Base-by-base conservation (phyloP, 2,329 filamentous ascomycete genomes). In the Clathrospora elynae region DNA sequence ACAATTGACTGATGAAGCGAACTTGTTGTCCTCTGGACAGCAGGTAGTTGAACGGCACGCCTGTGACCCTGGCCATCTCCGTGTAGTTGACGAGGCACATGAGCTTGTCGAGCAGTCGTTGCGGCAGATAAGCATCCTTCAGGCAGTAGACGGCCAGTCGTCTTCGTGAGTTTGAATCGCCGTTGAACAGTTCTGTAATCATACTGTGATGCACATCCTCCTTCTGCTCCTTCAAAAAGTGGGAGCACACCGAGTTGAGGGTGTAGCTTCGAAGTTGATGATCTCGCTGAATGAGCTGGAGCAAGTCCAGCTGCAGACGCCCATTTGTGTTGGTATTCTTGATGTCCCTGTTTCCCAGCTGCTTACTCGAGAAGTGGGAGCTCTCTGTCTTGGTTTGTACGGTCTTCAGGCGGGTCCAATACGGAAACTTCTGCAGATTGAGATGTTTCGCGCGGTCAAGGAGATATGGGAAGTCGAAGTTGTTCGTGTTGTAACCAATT, bases 81-180 rank as follows among this genome's bases (percentile, higher is more conserved):
- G 93, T 97, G 64, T 97, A 97, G 68, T 99, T 99, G 72, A 96
- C 88, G n/a, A 99, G 78, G 72, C 93, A 97, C 66, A 95, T 97
- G 17, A 99, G 78, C 71, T 99, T 99, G 66, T 99, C 93, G 85
- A 99, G 91, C 36, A 99, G 73, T 46, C 95, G 78, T 64, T 97
- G 91, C 1, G 93, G 93, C 3, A 99, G 78, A 62, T 96, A 99
- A 0, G 93, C 93, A 74, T 99, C 95, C 72, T 99, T 99, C 55
- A 99, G 73, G 73, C 93, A 99, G 75, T 99, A 99, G 1, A 99
- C 82, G 1, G 93, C 93, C 34, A 99, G 75, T 72, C 93, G 85
- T 60, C 95, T 84, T 54, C 93, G 78, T 3, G 92, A 96, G 66
- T 99, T 93, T 0, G 91, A 85, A 0, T 93, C 96, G 49, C 93